Evolutionary conservation across 305 asterid species (phyloP).

Genomic region (Fraxinus latifolia): DNA sequence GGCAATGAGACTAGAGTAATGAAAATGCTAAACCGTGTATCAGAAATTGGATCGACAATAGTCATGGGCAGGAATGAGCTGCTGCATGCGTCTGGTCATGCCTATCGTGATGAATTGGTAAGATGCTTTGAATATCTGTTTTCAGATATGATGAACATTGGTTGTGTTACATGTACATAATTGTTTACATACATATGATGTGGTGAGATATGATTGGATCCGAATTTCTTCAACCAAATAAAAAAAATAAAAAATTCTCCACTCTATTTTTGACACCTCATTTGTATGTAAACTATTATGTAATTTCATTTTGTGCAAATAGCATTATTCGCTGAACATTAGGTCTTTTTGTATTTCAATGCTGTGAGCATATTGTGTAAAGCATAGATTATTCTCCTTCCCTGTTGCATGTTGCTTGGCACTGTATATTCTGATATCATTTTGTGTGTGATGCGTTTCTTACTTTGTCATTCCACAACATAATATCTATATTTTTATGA

Average conservation of each 20-base stretch:
- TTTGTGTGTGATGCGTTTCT: background rate
- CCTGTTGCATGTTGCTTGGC: conserved; percentile 8
- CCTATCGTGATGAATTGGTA: conserved; percentile 96
- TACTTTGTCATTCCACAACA: background rate
- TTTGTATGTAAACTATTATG: background rate
- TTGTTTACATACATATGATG: background rate
- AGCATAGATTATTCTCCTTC: conserved; percentile 15
- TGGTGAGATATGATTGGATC: background rate
- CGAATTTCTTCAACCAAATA: background rate
- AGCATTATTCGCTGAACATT: background rate
- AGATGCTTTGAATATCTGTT: conserved; percentile 23
- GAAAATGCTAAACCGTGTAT: conserved; percentile 91
- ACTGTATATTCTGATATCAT: conserved; percentile 20
- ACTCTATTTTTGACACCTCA: background rate
- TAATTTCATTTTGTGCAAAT: background rate
- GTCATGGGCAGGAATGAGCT: conserved; percentile 94
- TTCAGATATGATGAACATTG: background rate
- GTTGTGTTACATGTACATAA: background rate
- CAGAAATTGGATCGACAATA: conserved; percentile 86
- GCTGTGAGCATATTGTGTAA: conserved; percentile 14
- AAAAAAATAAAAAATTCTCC: background rate
- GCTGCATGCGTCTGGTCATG: conserved; percentile 98
- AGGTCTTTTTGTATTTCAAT: conserved; percentile 10
- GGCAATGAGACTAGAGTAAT: conserved; percentile 96
- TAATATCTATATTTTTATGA: conserved; percentile 19